phyloP scores from a whole-genome alignment of 169 alveolate genomes.

The Eimeria maxima region DNA sequence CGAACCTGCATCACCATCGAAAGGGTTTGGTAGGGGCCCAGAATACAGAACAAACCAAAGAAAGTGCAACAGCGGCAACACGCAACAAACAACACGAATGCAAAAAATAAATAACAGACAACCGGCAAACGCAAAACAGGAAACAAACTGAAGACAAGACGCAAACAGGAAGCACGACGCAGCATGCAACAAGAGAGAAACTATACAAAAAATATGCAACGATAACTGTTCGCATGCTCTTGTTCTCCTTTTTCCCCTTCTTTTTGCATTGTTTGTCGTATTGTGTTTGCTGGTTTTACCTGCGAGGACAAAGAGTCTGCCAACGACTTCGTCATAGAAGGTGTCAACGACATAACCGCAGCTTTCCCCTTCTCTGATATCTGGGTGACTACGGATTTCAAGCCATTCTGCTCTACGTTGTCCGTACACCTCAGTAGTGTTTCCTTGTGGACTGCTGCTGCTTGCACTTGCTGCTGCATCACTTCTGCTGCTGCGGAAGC shows the following conservation, averaged over 20 bases:
- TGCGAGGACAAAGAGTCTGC: slow-evolving; percentile 56
- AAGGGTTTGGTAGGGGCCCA: neutral
- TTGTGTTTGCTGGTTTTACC: neutral
- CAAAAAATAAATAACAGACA: neutral
- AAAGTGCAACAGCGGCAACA: neutral
- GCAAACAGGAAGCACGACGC: neutral
- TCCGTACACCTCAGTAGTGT: slow-evolving; percentile 12
- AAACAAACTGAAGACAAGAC: neutral
- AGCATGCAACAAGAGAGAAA: too few species aligned
- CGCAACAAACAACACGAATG: too few species aligned
- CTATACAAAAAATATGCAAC: too few species aligned
- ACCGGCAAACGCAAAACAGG: neutral
- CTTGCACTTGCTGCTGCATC: slow-evolving; percentile 8
- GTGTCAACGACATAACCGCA: slow-evolving; percentile 43
- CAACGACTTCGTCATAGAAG: slow-evolving; percentile 13
- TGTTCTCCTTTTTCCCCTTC: too few species aligned
- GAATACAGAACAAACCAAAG: neutral
- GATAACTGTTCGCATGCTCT: too few species aligned
- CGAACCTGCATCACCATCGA: neutral
- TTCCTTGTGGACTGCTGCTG: neutral
- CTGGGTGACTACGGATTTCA: slow-evolving; percentile 51
- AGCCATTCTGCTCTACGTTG: slow-evolving; percentile 70
- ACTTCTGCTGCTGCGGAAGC: slow-evolving; percentile 13
- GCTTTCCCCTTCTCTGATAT: slow-evolving; percentile 49
- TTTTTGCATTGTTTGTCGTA: neutral